Conservation (phyloP, 495 filamentous ascomycete genomes). For the Xylona heveae region DNA sequence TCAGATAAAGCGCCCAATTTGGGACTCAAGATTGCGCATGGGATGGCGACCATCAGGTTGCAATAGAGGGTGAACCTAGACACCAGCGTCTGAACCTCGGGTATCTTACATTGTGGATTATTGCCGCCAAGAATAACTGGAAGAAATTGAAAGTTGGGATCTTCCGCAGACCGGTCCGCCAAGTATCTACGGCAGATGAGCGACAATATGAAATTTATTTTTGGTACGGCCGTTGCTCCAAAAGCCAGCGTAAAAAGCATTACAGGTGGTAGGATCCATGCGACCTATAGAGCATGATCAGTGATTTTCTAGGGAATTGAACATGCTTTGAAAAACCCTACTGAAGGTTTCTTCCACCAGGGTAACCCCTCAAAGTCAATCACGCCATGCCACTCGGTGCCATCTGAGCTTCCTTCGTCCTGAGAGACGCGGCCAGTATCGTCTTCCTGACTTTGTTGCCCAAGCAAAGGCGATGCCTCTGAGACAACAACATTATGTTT, state of each 20-base stretch:
- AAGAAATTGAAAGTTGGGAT: constrained; percentile 36
- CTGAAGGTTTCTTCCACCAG: constrained; percentile 55
- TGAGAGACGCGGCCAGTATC: constrained; percentile 6
- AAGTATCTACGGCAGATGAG: constrained; percentile 69
- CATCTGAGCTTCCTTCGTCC: constrained; percentile 6
- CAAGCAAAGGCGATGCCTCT: background rate
- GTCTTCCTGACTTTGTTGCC: background rate
- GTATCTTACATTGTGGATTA: constrained; percentile 50
- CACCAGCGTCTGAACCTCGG: constrained; percentile 51
- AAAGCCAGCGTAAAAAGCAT: constrained; percentile 61
- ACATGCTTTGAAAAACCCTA: constrained; percentile 17
- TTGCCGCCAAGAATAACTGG: constrained; percentile 44
- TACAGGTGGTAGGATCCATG: constrained; percentile 65
- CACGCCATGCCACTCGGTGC: constrained; percentile 19
- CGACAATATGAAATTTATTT: constrained; percentile 55
- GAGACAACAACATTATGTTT: background rate
- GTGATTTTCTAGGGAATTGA: constrained; percentile 1
- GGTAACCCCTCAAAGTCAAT: constrained; percentile 40
- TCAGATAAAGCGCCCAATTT: constrained; percentile 74
- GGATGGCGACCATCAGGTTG: constrained; percentile 43
- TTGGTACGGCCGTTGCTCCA: constrained; percentile 61
- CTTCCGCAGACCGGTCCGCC: constrained; percentile 28
- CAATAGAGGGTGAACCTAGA: constrained; percentile 57
- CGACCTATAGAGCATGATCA: constrained; percentile 32
- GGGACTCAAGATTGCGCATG: constrained; percentile 58